Evolutionary conservation across 441 rosid species (phyloP).

Genomic region (Breynia disticha): DNA sequence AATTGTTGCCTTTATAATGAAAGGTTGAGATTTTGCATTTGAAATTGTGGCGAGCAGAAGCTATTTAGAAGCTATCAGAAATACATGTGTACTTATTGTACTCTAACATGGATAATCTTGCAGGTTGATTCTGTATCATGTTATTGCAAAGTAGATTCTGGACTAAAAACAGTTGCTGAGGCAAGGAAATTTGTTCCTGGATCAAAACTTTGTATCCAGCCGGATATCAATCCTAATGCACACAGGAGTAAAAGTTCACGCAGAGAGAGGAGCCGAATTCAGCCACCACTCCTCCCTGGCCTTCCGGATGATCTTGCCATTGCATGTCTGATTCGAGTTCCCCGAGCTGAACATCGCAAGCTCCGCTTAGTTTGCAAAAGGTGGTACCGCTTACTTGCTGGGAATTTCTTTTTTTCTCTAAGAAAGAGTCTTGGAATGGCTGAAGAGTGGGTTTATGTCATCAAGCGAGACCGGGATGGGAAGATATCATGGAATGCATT

Average conservation of each 20-base stretch:
- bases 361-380: constrained; percentile 73
- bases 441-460: constrained; percentile 91
- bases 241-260: constrained; percentile 58
- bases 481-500: constrained; percentile 84
- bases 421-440: constrained; percentile 66
- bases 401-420: constrained; percentile 61
- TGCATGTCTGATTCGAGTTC: constrained; percentile 82
- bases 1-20: no score
- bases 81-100: not conserved
- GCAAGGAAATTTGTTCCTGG: constrained; percentile 90
- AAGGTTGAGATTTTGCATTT: no score
- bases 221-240: constrained; percentile 86
- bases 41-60: no score
- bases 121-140: constrained; percentile 94
- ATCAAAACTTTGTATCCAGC: constrained; percentile 81
- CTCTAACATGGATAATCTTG: constrained; percentile 22
- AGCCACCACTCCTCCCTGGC: constrained; percentile 76
- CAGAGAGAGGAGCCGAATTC: constrained; percentile 63
- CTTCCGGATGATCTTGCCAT: constrained; percentile 91
- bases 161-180: constrained; percentile 76
- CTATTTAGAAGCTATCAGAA: constrained; percentile 11
- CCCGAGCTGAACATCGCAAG: constrained; percentile 71
- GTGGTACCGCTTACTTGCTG: constrained; percentile 68
- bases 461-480: constrained; percentile 83
- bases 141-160: constrained; percentile 84